phyloP scores from a whole-genome alignment of 2,329 filamentous ascomycete genomes.

The Talaromyces atroroseus region DNA sequence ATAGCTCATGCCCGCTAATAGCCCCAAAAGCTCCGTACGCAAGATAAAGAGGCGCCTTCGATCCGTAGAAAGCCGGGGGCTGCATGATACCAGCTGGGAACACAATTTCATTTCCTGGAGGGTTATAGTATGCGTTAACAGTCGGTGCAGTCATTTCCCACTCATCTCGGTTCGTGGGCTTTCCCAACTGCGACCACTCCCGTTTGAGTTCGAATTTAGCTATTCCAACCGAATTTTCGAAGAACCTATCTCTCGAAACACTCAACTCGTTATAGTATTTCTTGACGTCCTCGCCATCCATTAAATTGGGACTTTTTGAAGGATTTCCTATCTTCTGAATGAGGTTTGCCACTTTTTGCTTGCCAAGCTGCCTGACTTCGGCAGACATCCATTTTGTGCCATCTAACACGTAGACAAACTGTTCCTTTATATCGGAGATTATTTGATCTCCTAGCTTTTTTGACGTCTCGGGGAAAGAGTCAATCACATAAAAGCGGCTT shows the following conservation, averaged over 20 bases:
- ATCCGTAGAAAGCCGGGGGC: slow-evolving; percentile 58
- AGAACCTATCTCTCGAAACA: slow-evolving; percentile 49
- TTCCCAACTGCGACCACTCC: slow-evolving; percentile 55
- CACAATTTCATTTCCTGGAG: slow-evolving; percentile 61
- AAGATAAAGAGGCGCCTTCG: slow-evolving; percentile 57
- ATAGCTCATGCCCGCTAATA: slow-evolving; percentile 63
- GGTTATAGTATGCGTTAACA: slow-evolving; percentile 64
- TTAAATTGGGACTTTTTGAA: slow-evolving; percentile 56
- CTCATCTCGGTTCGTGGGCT: slow-evolving; percentile 55
- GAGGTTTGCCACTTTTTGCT: slow-evolving; percentile 62
- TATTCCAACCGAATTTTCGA: slow-evolving; percentile 53
- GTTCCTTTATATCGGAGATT: slow-evolving; percentile 63
- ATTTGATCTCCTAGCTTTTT: slow-evolving; percentile 64
- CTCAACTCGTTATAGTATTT: slow-evolving; percentile 53
- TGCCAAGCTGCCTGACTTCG: slow-evolving; percentile 54
- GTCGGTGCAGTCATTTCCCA: slow-evolving; percentile 59
- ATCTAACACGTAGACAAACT: slow-evolving; percentile 58
- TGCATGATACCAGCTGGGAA: slow-evolving; percentile 68
- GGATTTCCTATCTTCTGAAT: slow-evolving; percentile 65
- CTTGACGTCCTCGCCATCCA: slow-evolving; percentile 51
- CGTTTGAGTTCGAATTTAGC: slow-evolving; percentile 44
- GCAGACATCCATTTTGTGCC: slow-evolving; percentile 61
- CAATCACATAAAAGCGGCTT: slow-evolving; percentile 65
- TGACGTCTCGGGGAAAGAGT: slow-evolving; percentile 60
- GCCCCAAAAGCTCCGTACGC: slow-evolving; percentile 65